A percentile compares a stretch with the other conserved stretches of the same genome.
Evolutionary conservation across 2,329 filamentous ascomycete species (phyloP).

Genomic region (Phyllosticta citrichinensis): DNA sequence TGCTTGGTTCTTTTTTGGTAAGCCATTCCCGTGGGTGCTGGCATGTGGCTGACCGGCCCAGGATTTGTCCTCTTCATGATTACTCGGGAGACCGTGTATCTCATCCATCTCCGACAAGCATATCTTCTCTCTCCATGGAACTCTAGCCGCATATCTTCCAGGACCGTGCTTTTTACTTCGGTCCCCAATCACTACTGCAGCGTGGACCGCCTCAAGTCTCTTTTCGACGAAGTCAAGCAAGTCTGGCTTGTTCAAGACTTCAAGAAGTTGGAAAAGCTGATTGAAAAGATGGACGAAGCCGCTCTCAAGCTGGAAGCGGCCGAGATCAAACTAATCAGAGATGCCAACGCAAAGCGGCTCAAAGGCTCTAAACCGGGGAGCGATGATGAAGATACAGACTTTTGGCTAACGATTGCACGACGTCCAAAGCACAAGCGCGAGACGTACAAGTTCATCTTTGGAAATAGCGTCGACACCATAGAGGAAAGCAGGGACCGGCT

Average conservation of each 20-base stretch:
- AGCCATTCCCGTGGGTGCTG: not conserved
- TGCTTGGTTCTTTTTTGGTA: slow-evolving; percentile 14
- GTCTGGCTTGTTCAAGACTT: slow-evolving; percentile 39
- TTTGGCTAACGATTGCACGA: slow-evolving; percentile 28
- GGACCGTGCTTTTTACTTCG: slow-evolving; percentile 39
- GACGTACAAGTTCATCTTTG: slow-evolving; percentile 30
- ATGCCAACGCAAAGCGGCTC: slow-evolving; percentile 55
- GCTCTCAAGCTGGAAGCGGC: slow-evolving; percentile 35
- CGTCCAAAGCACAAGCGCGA: slow-evolving; percentile 26
- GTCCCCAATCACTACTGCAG: slow-evolving; percentile 32
- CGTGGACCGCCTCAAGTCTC: slow-evolving; percentile 29
- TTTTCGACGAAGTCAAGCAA: slow-evolving; percentile 30
- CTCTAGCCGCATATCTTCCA: slow-evolving; percentile 35
- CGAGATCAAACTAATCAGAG: slow-evolving; percentile 34
- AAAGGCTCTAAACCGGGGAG: slow-evolving; percentile 41
- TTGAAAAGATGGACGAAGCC: slow-evolving; percentile 34
- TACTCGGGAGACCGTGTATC: slow-evolving; percentile 36
- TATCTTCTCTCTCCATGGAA: slow-evolving; percentile 35
- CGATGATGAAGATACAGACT: slow-evolving; percentile 4
- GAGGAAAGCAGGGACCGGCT: slow-evolving; percentile 72
- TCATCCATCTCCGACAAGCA: slow-evolving; percentile 40
- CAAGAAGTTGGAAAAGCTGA: slow-evolving; percentile 34
- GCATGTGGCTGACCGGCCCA: slow-evolving; percentile 1
- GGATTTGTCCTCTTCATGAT: slow-evolving; percentile 34
- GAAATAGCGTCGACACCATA: slow-evolving; percentile 57